A percentile compares a stretch with the other conserved stretches of the same genome.
These are phyloP conservation scores for Letharia lupina DNA, from an alignment of 495 filamentous ascomycete species.

Conservation along the genomic window DNA sequence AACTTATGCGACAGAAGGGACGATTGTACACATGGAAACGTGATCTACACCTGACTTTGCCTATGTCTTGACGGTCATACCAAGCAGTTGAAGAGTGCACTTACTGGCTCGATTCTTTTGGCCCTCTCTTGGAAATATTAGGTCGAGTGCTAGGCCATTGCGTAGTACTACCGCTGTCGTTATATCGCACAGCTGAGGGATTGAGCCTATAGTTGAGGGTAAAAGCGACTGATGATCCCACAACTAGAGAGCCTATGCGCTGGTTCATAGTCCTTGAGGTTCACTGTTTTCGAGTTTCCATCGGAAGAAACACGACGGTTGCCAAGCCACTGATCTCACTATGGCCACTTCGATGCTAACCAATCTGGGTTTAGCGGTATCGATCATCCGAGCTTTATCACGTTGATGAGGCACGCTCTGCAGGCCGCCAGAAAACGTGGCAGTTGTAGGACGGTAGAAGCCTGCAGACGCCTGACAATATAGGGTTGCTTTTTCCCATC, in stretches of 20 bases:
- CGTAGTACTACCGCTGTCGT: constrained; percentile 15
- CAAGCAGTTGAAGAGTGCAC: neutral
- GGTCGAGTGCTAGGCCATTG: constrained; percentile 19
- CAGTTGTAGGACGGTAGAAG: too few relatives aligned
- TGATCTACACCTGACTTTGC: neutral
- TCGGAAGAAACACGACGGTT: neutral
- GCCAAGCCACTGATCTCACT: neutral
- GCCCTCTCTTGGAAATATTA: neutral
- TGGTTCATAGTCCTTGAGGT: neutral
- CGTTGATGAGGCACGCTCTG: too few relatives aligned
- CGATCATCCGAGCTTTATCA: neutral
- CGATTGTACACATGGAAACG: neutral
- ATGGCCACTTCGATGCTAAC: neutral
- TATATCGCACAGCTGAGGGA: neutral
- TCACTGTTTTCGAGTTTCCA: neutral
- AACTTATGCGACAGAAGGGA: neutral
- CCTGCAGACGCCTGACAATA: too few relatives aligned
- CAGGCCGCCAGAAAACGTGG: too few relatives aligned
- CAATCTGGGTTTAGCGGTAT: neutral
- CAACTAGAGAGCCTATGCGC: constrained; percentile 1
- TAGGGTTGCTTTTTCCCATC: too few relatives aligned
- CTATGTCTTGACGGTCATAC: neutral
- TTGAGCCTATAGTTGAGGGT: neutral
- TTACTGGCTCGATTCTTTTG: neutral
- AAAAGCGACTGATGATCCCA: neutral